Conservation (phyloP, 129 eudicot genomes). For the Rutidosis leptorrhynchoides region DNA sequence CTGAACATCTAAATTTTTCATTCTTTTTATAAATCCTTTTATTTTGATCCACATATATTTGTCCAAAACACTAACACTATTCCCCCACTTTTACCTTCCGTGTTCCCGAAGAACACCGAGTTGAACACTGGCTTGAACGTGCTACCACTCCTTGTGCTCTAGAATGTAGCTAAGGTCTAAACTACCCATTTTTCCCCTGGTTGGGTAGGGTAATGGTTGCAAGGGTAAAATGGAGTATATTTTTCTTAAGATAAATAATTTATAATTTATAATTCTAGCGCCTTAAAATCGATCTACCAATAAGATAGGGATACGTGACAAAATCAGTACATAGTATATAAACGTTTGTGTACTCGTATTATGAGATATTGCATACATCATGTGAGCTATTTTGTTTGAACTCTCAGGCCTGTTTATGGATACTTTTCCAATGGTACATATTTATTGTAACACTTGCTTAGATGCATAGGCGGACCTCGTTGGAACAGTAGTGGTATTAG, state of each 20-base stretch:
- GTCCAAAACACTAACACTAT: no score
- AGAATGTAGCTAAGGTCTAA: no score
- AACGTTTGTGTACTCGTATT: no score
- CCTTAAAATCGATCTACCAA: neutral
- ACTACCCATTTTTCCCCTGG: no score
- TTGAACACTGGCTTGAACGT: no score
- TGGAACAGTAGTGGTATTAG: neutral
- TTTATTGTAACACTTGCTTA: neutral
- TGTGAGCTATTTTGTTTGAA: neutral
- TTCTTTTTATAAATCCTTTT: no score
- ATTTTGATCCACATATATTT: no score
- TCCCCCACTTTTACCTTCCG: no score
- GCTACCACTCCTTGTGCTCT: no score
- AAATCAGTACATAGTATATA: neutral
- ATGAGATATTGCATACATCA: neutral
- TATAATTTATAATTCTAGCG: neutral
- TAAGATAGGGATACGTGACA: neutral
- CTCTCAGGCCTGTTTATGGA: neutral
- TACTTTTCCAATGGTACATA: neutral
- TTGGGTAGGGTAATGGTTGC: neutral
- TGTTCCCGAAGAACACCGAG: no score
- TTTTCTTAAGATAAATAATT: neutral
- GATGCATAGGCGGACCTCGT: neutral
- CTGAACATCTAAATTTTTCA: no score
- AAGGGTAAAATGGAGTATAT: constrained; percentile 1